phyloP scores from a whole-genome alignment of 176 grass and related monocot genomes.

The Aechmea fasciata region DNA sequence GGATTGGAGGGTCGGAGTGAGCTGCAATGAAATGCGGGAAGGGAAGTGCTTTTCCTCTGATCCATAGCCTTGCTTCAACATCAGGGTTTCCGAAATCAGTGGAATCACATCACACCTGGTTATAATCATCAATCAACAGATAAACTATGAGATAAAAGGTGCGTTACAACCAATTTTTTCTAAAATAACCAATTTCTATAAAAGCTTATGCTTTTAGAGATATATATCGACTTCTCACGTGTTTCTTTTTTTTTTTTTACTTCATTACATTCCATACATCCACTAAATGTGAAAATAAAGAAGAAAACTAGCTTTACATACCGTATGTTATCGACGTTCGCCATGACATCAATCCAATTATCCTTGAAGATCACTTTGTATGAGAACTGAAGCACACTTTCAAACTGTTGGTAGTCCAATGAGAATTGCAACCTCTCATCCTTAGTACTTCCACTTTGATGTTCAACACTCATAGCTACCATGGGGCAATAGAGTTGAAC shows the following conservation, averaged over 20 bases:
- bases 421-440: constrained; percentile 65
- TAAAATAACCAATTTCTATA: no score
- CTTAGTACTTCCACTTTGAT: constrained; percentile 21
- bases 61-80: constrained; percentile 58
- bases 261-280: no score
- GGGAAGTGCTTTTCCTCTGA: constrained; percentile 78
- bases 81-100: constrained; percentile 61
- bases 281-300: background rate
- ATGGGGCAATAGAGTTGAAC: constrained; percentile 62
- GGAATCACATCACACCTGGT: constrained; percentile 55
- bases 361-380: constrained; percentile 41
- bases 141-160: background rate
- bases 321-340: constrained; percentile 75
- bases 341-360: constrained; percentile 57
- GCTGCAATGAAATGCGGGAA: constrained; percentile 58
- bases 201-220: no score
- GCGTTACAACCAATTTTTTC: background rate
- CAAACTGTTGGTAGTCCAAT: constrained; percentile 67
- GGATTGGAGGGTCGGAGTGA: constrained; percentile 44
- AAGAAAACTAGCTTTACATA: constrained; percentile 13
- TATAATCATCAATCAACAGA: constrained; percentile 6
- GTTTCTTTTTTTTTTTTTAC: no score
- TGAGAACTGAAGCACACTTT: constrained; percentile 48
- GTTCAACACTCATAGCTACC: constrained; percentile 44
- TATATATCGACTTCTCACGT: no score